These are phyloP conservation scores for Backusella mclennaniae DNA, from an alignment of 192 early-diverging fungal species.

Conservation along the genomic window DNA sequence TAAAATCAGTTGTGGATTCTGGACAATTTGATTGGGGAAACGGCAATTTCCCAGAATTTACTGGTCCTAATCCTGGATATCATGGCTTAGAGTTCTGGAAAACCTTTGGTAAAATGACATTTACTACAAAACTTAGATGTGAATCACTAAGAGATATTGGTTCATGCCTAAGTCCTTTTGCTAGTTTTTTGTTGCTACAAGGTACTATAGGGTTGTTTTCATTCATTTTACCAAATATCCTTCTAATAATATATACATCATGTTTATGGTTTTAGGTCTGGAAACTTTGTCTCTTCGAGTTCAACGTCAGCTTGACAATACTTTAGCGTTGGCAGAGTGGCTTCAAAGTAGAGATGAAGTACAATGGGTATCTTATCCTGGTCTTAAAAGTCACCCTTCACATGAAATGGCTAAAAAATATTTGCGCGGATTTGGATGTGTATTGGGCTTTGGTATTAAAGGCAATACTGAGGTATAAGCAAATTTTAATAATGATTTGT, in stretches of 20 bases:
- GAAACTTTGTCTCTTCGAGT: slow-evolving; percentile 91
- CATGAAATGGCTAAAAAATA: slow-evolving; percentile 84
- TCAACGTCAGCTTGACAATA: slow-evolving; percentile 81
- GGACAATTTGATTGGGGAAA: slow-evolving; percentile 90
- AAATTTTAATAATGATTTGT: background rate
- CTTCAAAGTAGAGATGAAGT: slow-evolving; percentile 72
- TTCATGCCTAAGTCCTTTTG: slow-evolving; percentile 84
- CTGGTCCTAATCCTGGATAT: slow-evolving; percentile 80
- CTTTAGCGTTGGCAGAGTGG: slow-evolving; percentile 77
- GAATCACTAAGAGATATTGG: slow-evolving; percentile 89
- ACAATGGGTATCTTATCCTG: slow-evolving; percentile 87
- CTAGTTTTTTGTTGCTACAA: slow-evolving; percentile 82
- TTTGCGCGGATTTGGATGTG: slow-evolving; percentile 83
- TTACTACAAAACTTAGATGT: slow-evolving; percentile 72
- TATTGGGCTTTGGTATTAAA: slow-evolving; percentile 74
- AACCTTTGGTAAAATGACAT: slow-evolving; percentile 80
- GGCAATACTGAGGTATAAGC: slow-evolving; percentile 32
- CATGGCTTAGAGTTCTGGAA: slow-evolving; percentile 90
- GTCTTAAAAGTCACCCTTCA: slow-evolving; percentile 73
- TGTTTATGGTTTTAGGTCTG: slow-evolving; percentile 42
- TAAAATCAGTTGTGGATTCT: slow-evolving; percentile 63
- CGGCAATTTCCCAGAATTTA: slow-evolving; percentile 85
- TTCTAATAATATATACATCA: too few relatives aligned
- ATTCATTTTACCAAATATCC: too few relatives aligned
- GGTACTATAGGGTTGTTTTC: slow-evolving; percentile 26